phyloP scores from a whole-genome alignment of 202 grass and related monocot genomes.

The Cymbopogon flexuosus region DNA sequence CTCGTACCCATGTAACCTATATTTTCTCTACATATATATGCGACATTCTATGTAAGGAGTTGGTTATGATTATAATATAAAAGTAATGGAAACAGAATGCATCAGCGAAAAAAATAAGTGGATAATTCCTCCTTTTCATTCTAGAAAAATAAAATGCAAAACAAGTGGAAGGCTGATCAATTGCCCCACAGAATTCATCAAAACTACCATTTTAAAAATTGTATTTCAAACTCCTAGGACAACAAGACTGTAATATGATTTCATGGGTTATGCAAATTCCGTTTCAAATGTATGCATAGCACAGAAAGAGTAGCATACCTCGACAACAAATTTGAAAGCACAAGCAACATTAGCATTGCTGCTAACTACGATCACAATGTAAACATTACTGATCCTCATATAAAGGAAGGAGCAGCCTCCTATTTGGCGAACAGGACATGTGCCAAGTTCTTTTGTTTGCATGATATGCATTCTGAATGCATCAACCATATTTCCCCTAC shows the following conservation, averaged over 20 bases:
- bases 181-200: background rate
- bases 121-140: constrained; percentile 3
- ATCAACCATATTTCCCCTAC: constrained; percentile 99
- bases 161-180: background rate
- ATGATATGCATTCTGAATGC: constrained; percentile 99
- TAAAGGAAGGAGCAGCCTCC: constrained; percentile 96
- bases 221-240: background rate
- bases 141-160: background rate
- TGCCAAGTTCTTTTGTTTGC: constrained; percentile 98
- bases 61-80: background rate
- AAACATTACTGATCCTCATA: constrained; percentile 99
- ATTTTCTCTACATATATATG: background rate
- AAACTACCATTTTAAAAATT: background rate
- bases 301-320: constrained; percentile 50
- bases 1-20: background rate
- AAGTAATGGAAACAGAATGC: background rate
- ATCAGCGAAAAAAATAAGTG: background rate
- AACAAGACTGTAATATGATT: constrained; percentile 12
- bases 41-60: background rate
- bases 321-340: constrained; percentile 96
- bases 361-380: constrained; percentile 95
- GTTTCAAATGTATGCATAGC: background rate
- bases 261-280: background rate
- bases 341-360: constrained; percentile 98
- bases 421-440: constrained; percentile 94